Evolutionary conservation across 2,329 filamentous ascomycete species (phyloP).

Genomic region (Trichoderma afroharzianum): DNA sequence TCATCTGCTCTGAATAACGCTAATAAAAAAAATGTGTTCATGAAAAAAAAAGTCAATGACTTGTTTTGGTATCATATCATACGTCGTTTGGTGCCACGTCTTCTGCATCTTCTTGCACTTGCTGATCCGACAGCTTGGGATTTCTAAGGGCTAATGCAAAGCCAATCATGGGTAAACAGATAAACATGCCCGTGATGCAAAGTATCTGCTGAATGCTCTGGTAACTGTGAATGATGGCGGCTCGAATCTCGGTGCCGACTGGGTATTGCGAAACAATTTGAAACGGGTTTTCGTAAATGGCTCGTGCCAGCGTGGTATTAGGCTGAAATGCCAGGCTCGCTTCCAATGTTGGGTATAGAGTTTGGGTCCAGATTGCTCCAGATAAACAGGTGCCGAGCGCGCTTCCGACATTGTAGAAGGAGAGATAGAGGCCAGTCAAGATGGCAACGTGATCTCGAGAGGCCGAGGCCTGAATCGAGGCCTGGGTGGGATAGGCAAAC

Average conservation of each 20-base stretch:
- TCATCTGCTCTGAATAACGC: background rate
- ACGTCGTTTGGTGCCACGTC: background rate
- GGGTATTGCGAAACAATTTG: slow-evolving; percentile 32
- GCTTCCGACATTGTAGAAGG: slow-evolving; percentile 41
- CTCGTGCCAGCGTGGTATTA: slow-evolving; percentile 33
- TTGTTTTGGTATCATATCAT: slow-evolving; percentile 4
- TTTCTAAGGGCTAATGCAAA: slow-evolving; percentile 43
- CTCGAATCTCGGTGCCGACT: slow-evolving; percentile 42
- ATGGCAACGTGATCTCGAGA: slow-evolving; percentile 37
- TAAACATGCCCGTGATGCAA: slow-evolving; percentile 42
- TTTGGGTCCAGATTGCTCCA: slow-evolving; percentile 42
- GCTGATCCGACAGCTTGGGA: slow-evolving; percentile 40
- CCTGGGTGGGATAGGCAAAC: slow-evolving; percentile 45
- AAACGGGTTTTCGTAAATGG: slow-evolving; percentile 39
- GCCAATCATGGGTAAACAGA: slow-evolving; percentile 45
- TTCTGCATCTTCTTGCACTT: slow-evolving; percentile 23
- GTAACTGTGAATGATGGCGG: slow-evolving; percentile 44
- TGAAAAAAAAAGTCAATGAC: background rate
- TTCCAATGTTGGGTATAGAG: slow-evolving; percentile 32
- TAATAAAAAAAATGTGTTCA: background rate
- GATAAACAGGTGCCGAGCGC: slow-evolving; percentile 40
- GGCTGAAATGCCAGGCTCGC: slow-evolving; percentile 33
- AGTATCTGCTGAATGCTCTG: slow-evolving; percentile 43
- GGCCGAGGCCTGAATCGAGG: slow-evolving; percentile 38
- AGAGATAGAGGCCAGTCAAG: slow-evolving; percentile 37